A percentile compares a stretch with the other conserved stretches of the same genome.
These are phyloP conservation scores for Simplicillium sp. DNA, from an alignment of 2,329 filamentous ascomycete genomes.

Conservation along the genomic window DNA sequence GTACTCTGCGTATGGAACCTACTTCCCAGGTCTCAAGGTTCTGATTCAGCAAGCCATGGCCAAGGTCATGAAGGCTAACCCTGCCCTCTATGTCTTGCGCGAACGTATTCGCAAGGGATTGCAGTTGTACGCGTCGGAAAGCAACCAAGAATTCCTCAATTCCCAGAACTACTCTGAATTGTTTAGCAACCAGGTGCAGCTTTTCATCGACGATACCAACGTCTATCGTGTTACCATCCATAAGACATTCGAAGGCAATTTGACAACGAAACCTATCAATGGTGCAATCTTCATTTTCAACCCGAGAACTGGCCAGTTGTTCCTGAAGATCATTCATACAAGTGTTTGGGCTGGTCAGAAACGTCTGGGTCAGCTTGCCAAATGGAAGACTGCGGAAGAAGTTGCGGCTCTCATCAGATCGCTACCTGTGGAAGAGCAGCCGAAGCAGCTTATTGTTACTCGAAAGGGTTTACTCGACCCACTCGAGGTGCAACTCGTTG, in stretches of 20 bases:
- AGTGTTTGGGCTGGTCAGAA: slow-evolving; percentile 99
- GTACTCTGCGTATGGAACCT: slow-evolving; percentile 96
- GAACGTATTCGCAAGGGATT: slow-evolving; percentile 98
- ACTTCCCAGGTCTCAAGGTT: slow-evolving; percentile 95
- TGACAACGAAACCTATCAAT: slow-evolving; percentile 99
- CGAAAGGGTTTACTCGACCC: slow-evolving; percentile 95
- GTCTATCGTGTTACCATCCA: slow-evolving; percentile 99
- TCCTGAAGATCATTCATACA: slow-evolving; percentile 98
- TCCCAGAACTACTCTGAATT: slow-evolving; percentile 98
- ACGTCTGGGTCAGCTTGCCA: slow-evolving; percentile 93
- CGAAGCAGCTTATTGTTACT: slow-evolving; percentile 96
- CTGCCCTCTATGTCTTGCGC: slow-evolving; percentile 86
- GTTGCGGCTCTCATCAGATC: slow-evolving; percentile 94
- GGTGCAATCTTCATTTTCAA: slow-evolving; percentile 99
- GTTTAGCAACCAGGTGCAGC: slow-evolving; percentile 97
- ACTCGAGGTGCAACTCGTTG: slow-evolving; percentile 90
- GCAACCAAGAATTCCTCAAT: slow-evolving; percentile 98
- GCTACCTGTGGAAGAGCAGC: slow-evolving; percentile 92
- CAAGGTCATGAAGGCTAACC: slow-evolving; percentile 99
- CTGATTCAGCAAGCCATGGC: slow-evolving; percentile 97
- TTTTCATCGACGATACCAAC: slow-evolving; percentile 98
- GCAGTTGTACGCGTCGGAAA: slow-evolving; percentile 95
- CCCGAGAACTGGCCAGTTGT: slow-evolving; percentile 92
- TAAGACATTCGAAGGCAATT: slow-evolving; percentile 97
- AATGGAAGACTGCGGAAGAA: slow-evolving; percentile 99